Evolutionary conservation across 1,139 yeast genomes (phyloP), one percentile per base, ranked within the genome.

Genomic region (Pichia sorboxylosa): DNA sequence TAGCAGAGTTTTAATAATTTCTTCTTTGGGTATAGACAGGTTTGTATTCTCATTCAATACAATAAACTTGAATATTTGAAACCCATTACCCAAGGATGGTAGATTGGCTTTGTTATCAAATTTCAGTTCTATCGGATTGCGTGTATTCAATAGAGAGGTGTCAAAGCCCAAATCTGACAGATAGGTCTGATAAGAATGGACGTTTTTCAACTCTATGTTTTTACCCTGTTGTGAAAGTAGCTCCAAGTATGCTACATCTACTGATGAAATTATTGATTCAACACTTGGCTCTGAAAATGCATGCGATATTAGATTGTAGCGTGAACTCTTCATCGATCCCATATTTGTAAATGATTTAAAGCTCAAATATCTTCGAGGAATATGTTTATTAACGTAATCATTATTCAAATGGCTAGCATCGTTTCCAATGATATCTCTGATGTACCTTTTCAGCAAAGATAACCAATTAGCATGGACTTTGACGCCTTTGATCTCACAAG

Each of bases 41-140:
- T 6, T 23, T 13, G 14, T 23, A n/a, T 23, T 10, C 25, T 35
- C 32, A 4, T 31, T 13, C 3, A 37, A 4, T 20, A 40, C 36
- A 4, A 33, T 33, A 25, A 44, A 30, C 27, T 46, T 48, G n/a
- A 37, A 19, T 5, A 42, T 34, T 28, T 46, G 48, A 4, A 46
- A 20, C 4, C 42, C 40, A 32, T 37, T 32, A 17, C 40, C 35
- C 6, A 45, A 28, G 10, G 38, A 24, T 15, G 48, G 46, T 2
- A 42, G 24, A 3, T 30, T 17, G 6, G 32, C 24, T 29, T 42
- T 39, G 6, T 38, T 34, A 31, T 47, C 48, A 30, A 48, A 37
- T 2, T 11, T 25, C 23, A 34, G 24, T 14, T 24, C 35, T 11
- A 33, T 11, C 9, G 27, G 14, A 18, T 20, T 24, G 16, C 18